A percentile compares a stretch with the other conserved stretches of the same genome.
phyloP scores from a whole-genome alignment of 345 rosid species.

The Viola odorata region DNA sequence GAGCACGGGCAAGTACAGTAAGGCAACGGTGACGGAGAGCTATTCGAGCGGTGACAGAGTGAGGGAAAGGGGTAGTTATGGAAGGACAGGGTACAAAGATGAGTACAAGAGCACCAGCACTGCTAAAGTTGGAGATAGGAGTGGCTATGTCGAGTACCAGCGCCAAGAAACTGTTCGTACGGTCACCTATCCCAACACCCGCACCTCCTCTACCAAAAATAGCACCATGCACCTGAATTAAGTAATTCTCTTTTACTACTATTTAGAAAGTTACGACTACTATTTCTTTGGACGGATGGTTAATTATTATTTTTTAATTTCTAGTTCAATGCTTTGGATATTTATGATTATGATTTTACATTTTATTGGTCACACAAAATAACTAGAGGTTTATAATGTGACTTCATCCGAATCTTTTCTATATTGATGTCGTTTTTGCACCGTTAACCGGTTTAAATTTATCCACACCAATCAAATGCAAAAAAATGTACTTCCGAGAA shows the following conservation, averaged over 20 bases:
- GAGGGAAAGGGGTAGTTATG: constrained; percentile 12
- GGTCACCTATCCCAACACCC: constrained; percentile 1
- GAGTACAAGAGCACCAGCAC: constrained; percentile 14
- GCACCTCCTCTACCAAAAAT: neutral
- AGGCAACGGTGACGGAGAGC: neutral
- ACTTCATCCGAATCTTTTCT: no score
- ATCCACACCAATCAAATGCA: no score
- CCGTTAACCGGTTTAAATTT: no score
- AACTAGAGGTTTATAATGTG: no score
- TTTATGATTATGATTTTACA: no score
- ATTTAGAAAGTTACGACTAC: neutral
- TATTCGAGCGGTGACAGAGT: constrained; percentile 7
- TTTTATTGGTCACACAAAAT: no score
- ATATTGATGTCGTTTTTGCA: no score
- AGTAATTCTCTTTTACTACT: neutral
- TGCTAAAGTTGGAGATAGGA: constrained; percentile 11
- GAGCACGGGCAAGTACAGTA: neutral
- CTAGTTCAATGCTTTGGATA: no score
- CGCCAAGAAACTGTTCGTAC: constrained; percentile 6
- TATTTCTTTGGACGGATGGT: no score
- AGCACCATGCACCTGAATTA: neutral
- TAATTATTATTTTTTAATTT: no score
- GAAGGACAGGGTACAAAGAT: constrained; percentile 12
- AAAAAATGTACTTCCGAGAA: no score
- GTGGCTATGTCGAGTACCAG: constrained; percentile 16